Conservation (phyloP, 192 early-diverging fungal species). For the Funneliformis geosporum region DNA sequence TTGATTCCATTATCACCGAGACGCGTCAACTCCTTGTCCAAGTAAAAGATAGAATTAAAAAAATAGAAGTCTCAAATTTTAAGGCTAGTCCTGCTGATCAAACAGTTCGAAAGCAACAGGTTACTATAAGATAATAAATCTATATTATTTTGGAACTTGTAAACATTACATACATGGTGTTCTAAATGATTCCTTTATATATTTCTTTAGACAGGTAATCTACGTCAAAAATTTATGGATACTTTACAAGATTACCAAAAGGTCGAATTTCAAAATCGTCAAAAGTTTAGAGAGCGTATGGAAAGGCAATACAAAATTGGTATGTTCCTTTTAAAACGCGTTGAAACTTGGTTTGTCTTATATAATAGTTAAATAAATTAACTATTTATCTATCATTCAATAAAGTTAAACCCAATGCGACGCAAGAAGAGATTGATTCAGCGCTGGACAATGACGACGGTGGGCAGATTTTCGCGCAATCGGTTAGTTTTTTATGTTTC, state of each 20-base stretch:
- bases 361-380: not conserved
- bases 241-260: slow-evolving; percentile 76
- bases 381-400: slow-evolving; percentile 1
- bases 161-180: not conserved
- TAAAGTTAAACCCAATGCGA: slow-evolving; percentile 80
- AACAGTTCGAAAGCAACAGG: slow-evolving; percentile 24
- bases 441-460: slow-evolving; percentile 73
- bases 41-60: slow-evolving; percentile 54
- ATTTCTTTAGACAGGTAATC: slow-evolving; percentile 46
- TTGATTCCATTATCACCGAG: slow-evolving; percentile 38
- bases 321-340: slow-evolving; percentile 34
- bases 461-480: slow-evolving; percentile 80
- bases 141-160: not conserved
- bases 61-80: slow-evolving; percentile 24
- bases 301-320: slow-evolving; percentile 85
- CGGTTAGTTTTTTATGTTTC: slow-evolving; percentile 44
- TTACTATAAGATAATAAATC: slow-evolving; percentile 3
- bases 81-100: slow-evolving; percentile 17
- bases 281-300: slow-evolving; percentile 81
- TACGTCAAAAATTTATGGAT: slow-evolving; percentile 65
- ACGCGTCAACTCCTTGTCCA: slow-evolving; percentile 41
- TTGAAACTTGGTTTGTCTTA: not conserved
- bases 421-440: slow-evolving; percentile 71
- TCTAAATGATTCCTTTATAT: slow-evolving; percentile 31
- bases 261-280: slow-evolving; percentile 76